Evolutionary conservation across 148 eudicot species (phyloP).

Genomic region (Amaranthus hypochondriacus): DNA sequence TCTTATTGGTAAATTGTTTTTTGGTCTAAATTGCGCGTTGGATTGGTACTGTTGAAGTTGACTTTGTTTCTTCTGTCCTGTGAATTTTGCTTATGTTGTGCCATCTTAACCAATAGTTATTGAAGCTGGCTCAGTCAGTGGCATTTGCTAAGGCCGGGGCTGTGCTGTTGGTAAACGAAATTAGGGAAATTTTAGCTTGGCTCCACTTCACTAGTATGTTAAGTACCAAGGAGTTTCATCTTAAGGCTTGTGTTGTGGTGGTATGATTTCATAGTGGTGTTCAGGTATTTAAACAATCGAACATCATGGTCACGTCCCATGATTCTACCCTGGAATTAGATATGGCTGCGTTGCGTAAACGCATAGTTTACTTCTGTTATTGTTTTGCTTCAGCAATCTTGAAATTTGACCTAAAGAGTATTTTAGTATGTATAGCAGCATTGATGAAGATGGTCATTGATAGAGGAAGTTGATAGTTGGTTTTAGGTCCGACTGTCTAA

Average conservation of each 20-base stretch:
- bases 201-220: too few species aligned
- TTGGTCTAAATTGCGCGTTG: neutral
- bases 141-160: too few species aligned
- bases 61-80: neutral
- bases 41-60: neutral
- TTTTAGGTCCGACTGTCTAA: neutral
- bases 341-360: neutral
- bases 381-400: too few species aligned
- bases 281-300: too few species aligned
- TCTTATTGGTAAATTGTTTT: neutral
- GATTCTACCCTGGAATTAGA: neutral
- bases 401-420: too few species aligned
- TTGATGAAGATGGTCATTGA: too few species aligned
- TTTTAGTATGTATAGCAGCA: too few species aligned
- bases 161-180: neutral
- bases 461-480: conserved; percentile 5
- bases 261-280: neutral
- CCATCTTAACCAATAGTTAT: neutral
- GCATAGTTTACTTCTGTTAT: neutral
- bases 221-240: too few species aligned
- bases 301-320: neutral
- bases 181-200: neutral
- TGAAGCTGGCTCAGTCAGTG: neutral
- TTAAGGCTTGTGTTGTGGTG: neutral
- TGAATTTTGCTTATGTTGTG: neutral